phyloP scores from a whole-genome alignment of 192 early-diverging fungal species.

The Coemansia sp. region DNA sequence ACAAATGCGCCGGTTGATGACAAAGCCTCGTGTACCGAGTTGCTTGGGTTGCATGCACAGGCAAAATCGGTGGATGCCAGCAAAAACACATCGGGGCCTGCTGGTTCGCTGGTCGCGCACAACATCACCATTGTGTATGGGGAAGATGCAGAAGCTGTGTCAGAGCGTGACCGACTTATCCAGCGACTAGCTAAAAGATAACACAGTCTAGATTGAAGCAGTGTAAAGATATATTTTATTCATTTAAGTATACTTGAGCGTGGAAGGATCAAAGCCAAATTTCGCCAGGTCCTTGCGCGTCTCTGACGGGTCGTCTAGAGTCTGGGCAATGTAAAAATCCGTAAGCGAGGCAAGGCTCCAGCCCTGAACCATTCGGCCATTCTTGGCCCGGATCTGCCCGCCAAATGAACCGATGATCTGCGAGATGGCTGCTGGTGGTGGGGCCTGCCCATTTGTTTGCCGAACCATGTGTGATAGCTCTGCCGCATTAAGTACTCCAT shows the following conservation, averaged over 20 bases:
- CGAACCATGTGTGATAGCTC: constrained; percentile 39
- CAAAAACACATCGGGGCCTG: neutral
- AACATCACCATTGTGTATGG: constrained; percentile 40
- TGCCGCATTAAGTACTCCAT: constrained; percentile 39
- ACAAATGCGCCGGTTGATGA: neutral
- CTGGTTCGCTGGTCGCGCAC: constrained; percentile 14
- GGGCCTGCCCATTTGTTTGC: constrained; percentile 39
- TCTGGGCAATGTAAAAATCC: constrained; percentile 43
- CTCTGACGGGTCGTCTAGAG: constrained; percentile 47
- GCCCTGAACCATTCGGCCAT: constrained; percentile 24
- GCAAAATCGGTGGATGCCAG: neutral
- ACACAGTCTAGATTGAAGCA: neutral
- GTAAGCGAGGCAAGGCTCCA: constrained; percentile 35
- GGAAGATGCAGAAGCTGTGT: constrained; percentile 37
- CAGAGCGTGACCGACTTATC: constrained; percentile 41
- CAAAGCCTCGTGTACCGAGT: neutral
- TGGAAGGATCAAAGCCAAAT: constrained; percentile 45
- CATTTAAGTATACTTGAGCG: constrained; percentile 20
- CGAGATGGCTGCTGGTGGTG: constrained; percentile 16
- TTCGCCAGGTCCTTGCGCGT: constrained; percentile 47
- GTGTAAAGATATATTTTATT: neutral
- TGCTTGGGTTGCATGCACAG: neutral
- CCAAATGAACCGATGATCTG: constrained; percentile 48
- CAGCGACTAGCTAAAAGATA: constrained; percentile 20
- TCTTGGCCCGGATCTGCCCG: constrained; percentile 23